Percentiles rank a stretch among this genome's conserved stretches.
These are phyloP conservation scores for Thielaviopsis populi DNA, from an alignment of 2,329 filamentous ascomycete genomes.

Conservation along the genomic window DNA sequence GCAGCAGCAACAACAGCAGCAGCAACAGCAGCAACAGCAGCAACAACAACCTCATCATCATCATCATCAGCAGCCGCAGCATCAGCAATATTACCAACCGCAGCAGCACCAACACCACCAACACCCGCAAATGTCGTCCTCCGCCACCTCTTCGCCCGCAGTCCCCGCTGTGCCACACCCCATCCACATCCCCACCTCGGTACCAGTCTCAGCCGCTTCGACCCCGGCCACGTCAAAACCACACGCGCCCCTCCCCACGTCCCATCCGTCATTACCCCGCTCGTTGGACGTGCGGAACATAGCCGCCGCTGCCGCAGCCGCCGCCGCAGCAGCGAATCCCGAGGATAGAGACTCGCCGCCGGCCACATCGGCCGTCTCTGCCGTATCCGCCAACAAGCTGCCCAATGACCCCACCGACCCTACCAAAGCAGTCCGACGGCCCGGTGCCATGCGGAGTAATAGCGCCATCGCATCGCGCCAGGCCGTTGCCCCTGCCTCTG, in stretches of 20 bases:
- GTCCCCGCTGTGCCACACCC: constrained; percentile 21
- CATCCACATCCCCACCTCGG: constrained; percentile 10
- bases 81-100: constrained; percentile 9
- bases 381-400: constrained; percentile 15
- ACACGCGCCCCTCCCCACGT: constrained; percentile 19
- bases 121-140: constrained; percentile 36
- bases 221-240: constrained; percentile 19
- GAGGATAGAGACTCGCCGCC: constrained; percentile 21
- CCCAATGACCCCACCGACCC: constrained; percentile 20
- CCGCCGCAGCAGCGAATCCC: constrained; percentile 10
- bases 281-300: constrained; percentile 5
- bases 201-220: constrained; percentile 16
- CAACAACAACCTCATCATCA: background rate
- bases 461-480: constrained; percentile 33
- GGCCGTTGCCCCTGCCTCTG: constrained; percentile 10
- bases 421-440: constrained; percentile 23
- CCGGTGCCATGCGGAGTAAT: constrained; percentile 36
- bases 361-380: constrained; percentile 16
- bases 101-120: constrained; percentile 29
- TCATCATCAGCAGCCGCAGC: background rate
- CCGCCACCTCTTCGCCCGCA: constrained; percentile 23
- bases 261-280: constrained; percentile 16
- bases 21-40: constrained; percentile 28
- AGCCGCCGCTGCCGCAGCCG: background rate
- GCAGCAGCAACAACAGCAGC: constrained; percentile 31